Percentiles rank a stretch among this genome's conserved stretches.
phyloP scores from a whole-genome alignment of 2,329 filamentous ascomycete genomes.

The Sporothrix humicola region DNA sequence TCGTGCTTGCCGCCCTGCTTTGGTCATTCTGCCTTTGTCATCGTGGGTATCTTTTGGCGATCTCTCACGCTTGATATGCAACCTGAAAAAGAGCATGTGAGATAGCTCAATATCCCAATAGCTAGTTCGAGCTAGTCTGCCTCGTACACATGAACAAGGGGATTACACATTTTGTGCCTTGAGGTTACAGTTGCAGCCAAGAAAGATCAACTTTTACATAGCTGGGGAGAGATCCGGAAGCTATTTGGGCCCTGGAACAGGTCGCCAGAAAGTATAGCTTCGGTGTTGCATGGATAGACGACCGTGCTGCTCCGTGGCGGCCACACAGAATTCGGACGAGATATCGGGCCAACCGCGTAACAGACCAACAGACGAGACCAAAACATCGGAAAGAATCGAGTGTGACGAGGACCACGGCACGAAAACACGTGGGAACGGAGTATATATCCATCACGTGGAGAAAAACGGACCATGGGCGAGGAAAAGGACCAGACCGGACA shows the following conservation, averaged over 20 bases:
- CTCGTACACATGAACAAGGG: neutral
- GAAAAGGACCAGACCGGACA: neutral
- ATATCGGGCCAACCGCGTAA: neutral
- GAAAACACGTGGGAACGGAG: neutral
- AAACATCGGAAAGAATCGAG: neutral
- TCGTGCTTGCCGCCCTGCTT: neutral
- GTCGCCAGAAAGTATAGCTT: too few species aligned
- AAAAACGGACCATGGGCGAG: neutral
- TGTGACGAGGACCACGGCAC: neutral
- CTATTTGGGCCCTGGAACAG: too few species aligned
- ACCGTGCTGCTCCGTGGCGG: neutral
- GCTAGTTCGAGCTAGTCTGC: neutral
- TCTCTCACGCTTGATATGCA: neutral
- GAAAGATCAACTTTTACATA: neutral
- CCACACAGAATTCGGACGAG: neutral
- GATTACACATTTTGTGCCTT: neutral
- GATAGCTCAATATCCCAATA: neutral
- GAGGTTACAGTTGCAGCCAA: neutral
- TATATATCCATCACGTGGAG: conserved; percentile 9
- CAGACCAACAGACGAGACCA: neutral
- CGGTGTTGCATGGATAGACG: neutral
- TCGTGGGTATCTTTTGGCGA: neutral
- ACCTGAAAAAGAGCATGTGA: neutral
- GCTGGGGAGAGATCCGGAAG: neutral
- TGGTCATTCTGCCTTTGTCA: neutral